phyloP scores from a whole-genome alignment of 129 eudicot genomes.

The Lactuca sativa region DNA sequence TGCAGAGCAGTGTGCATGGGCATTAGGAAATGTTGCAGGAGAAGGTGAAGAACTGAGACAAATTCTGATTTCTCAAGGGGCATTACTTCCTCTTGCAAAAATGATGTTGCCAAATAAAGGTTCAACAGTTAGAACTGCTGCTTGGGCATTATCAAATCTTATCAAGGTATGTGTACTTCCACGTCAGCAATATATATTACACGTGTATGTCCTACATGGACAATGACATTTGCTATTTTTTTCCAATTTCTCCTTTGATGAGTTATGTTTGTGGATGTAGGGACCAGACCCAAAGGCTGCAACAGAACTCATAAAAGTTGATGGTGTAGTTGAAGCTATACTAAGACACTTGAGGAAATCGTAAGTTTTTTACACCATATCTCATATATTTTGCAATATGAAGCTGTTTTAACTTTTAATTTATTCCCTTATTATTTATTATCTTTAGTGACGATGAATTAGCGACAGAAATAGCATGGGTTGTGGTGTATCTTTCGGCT shows the following conservation, averaged over 20 bases:
- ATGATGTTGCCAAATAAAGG: constrained; percentile 95
- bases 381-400: too few relatives aligned
- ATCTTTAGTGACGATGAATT: constrained; percentile 72
- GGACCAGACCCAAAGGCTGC: constrained; percentile 95
- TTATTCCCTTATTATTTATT: not conserved
- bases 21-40: constrained; percentile 97
- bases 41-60: constrained; percentile 92
- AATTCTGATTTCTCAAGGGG: constrained; percentile 82
- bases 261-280: constrained; percentile 42
- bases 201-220: too few relatives aligned
- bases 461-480: constrained; percentile 98
- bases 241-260: too few relatives aligned
- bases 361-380: constrained; percentile 45
- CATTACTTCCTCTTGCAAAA: constrained; percentile 83
- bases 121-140: constrained; percentile 90
- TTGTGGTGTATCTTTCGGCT: constrained; percentile 91
- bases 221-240: too few relatives aligned
- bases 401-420: not conserved
- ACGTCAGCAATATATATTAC: too few relatives aligned
- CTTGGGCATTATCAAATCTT: constrained; percentile 95
- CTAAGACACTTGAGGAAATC: constrained; percentile 76
- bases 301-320: constrained; percentile 72
- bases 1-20: constrained; percentile 99
- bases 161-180: constrained; percentile 61
- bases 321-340: constrained; percentile 83